Evolutionary conservation across 495 filamentous ascomycete genomes (phyloP), one percentile per base, ranked within the genome.

Genomic region (Lepraria neglecta): DNA sequence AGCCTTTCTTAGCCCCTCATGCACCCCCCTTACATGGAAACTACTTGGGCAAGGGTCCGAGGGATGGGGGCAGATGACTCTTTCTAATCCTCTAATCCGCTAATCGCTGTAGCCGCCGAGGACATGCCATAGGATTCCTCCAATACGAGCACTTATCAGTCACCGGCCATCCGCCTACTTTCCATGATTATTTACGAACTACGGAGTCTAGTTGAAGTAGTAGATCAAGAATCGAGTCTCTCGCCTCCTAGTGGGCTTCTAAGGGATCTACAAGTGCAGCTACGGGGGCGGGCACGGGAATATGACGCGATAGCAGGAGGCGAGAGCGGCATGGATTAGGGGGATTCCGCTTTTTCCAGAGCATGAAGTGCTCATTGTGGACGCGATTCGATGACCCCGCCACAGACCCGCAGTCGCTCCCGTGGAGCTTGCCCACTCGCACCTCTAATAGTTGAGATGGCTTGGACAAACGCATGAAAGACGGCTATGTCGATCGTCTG

Each of bases 71-170:
- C 63, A 65, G 58, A 15, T 65, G 63, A 65, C 59, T 59, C 47
- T 30, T 12, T 38, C 10, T 61, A 52, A 65, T 53, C 58, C 45
- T 45, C 48, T 65, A 24, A 24, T 24, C 24, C 24, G 24, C 24
- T 24, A 65, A 65, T 62, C 64, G 64, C 64, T 59, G 64, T 65
- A 65, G 59, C 53, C 60, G 64, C 64, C 59, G 28, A 46, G 46
- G 48, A 57, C 56, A 35, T 30, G 47, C 43, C 30, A 50, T 30
- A 54, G 42, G 6, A 12, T 38, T 43, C 27, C 35, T 35, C 33
- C 54, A 63, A 50, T 58, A 52, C 58, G 46, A 52, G 40, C 21
- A 19, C 35, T 42, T 52, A 30, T n/a, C 46, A 50, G 48, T 52
- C 14, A 42, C 46, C 35, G 28, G 58, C 46, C 30, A 51, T 52